These are phyloP conservation scores for Phanerochaete carnosa DNA, from an alignment of 768 basidiomycete genomes.

Conservation along the genomic window DNA sequence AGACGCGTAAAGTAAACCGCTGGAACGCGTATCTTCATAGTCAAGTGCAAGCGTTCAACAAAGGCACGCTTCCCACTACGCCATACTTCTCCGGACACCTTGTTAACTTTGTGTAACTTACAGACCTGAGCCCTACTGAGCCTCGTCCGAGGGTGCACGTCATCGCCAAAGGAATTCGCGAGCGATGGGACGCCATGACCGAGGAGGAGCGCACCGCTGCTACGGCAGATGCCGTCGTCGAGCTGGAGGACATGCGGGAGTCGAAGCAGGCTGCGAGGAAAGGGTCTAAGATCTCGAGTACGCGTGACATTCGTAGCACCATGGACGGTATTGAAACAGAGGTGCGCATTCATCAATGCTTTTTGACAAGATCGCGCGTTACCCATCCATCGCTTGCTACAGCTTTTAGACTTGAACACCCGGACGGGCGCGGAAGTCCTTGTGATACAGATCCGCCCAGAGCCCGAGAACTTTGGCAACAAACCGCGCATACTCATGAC, in stretches of 20 bases:
- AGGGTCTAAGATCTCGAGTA: background rate
- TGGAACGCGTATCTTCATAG: constrained; percentile 4
- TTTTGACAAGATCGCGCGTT: background rate
- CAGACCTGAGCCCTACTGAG: background rate
- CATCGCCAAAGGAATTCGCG: background rate
- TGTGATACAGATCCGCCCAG: constrained; percentile 1
- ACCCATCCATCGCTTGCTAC: background rate
- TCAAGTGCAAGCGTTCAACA: constrained; percentile 1
- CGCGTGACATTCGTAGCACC: background rate
- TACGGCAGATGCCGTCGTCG: background rate
- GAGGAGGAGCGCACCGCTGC: constrained; percentile 3
- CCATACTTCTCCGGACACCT: background rate
- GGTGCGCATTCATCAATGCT: background rate
- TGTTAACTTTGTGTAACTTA: background rate
- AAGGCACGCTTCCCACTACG: background rate
- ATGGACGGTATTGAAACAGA: constrained; percentile 2
- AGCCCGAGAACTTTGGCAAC: background rate
- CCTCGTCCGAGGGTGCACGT: constrained; percentile 2
- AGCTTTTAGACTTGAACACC: constrained; percentile 1
- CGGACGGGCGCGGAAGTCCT: constrained; percentile 8
- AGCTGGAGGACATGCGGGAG: constrained; percentile 3
- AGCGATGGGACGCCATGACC: constrained; percentile 3
- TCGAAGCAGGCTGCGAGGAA: constrained; percentile 1
- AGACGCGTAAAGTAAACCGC: constrained; percentile 1
- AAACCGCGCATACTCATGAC: background rate